Evolutionary conservation across 2,329 filamentous ascomycete genomes (phyloP).

Genomic region (Ophioceras dolichostomum): DNA sequence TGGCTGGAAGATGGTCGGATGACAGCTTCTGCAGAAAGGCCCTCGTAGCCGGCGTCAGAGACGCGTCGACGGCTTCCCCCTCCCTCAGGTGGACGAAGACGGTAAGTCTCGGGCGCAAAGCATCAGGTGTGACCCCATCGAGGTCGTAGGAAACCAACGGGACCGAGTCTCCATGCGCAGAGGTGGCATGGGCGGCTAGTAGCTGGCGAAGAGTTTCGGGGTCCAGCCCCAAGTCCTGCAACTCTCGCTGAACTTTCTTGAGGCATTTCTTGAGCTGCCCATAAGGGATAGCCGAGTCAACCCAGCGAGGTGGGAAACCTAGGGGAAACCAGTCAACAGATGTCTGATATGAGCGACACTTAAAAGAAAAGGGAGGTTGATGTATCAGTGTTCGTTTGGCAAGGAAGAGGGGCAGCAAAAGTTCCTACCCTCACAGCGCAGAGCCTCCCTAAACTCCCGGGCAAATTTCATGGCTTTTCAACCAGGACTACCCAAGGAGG

Average conservation of each 20-base stretch:
- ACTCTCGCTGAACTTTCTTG: slow-evolving; percentile 64
- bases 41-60: slow-evolving; percentile 52
- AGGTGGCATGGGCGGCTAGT: slow-evolving; percentile 36
- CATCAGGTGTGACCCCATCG: slow-evolving; percentile 23
- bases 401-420: too few relatives aligned
- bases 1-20: too few relatives aligned
- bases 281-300: slow-evolving; percentile 71
- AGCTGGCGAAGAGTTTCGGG: slow-evolving; percentile 56
- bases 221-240: slow-evolving; percentile 59
- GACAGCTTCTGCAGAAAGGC: slow-evolving; percentile 50
- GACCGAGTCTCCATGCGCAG: slow-evolving; percentile 12
- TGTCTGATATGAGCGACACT: slow-evolving; percentile 1
- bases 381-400: too few relatives aligned
- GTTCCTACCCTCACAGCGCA: too few relatives aligned
- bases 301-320: slow-evolving; percentile 62
- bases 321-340: too few relatives aligned
- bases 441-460: slow-evolving; percentile 58
- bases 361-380: too few relatives aligned
- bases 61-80: slow-evolving; percentile 56
- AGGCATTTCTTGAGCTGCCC: slow-evolving; percentile 80
- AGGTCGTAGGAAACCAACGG: slow-evolving; percentile 36
- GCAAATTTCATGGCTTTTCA: slow-evolving; percentile 75
- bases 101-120: slow-evolving; percentile 55
- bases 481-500: too few relatives aligned
- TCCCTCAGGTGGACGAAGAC: slow-evolving; percentile 56